Conservation (phyloP, 78 protist genomes). For the Dictyostelium purpureum region DNA sequence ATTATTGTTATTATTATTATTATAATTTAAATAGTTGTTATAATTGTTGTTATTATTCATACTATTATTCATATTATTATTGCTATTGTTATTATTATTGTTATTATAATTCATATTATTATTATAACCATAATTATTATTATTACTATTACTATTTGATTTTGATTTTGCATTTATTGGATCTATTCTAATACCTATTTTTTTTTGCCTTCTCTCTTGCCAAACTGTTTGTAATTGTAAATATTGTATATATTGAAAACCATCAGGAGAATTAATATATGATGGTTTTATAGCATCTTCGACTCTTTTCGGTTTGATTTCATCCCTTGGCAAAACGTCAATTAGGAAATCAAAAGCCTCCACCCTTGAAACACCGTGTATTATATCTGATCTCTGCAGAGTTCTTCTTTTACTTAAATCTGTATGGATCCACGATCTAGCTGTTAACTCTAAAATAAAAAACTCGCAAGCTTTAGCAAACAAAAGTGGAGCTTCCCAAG, state of each 20-base stretch:
- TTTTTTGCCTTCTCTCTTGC: neutral
- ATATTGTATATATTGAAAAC: slow-evolving; percentile 48
- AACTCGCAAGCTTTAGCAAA: slow-evolving; percentile 93
- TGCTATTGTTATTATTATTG: neutral
- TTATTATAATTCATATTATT: no score
- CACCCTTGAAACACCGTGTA: slow-evolving; percentile 81
- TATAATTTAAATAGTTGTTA: neutral
- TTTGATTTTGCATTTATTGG: neutral
- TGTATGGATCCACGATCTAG: slow-evolving; percentile 91
- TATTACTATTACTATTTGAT: no score
- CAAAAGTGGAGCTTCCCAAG: slow-evolving; percentile 81
- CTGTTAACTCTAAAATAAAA: slow-evolving; percentile 88
- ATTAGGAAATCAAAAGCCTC: slow-evolving; percentile 91
- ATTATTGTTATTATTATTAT: no score
- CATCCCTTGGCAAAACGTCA: slow-evolving; percentile 91
- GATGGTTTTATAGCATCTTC: slow-evolving; percentile 16
- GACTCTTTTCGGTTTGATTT: slow-evolving; percentile 61
- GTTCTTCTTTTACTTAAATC: slow-evolving; percentile 87
- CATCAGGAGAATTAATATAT: slow-evolving; percentile 26
- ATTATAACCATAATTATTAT: no score
- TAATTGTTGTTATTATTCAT: no score
- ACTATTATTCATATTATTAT: neutral
- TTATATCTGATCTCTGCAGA: slow-evolving; percentile 86
- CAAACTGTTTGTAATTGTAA: slow-evolving; percentile 6
- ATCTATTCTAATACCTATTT: neutral